These are phyloP conservation scores for Castanea crenata DNA, from an alignment of 306 rosid genomes.

Conservation along the genomic window DNA sequence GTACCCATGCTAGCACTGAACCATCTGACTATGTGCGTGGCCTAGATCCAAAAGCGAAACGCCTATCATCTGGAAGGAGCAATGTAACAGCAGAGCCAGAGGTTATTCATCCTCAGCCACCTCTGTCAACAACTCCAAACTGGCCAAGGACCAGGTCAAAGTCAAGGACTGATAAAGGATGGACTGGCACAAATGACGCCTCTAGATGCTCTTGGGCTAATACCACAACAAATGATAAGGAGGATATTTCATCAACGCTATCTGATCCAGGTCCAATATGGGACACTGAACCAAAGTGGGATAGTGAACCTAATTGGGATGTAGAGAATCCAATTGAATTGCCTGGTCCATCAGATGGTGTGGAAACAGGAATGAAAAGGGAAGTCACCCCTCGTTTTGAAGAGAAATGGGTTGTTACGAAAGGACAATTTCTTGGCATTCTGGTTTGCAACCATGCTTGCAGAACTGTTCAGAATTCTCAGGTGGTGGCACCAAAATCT, in stretches of 20 bases:
- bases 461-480: slow-evolving; percentile 92
- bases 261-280: slow-evolving; percentile 99
- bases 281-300: slow-evolving; percentile 99
- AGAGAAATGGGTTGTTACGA: slow-evolving; percentile 78
- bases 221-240: slow-evolving; percentile 70
- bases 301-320: slow-evolving; percentile 78
- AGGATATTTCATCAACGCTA: slow-evolving; percentile 91
- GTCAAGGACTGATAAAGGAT: slow-evolving; percentile 87
- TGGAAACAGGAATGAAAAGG: slow-evolving; percentile 53
- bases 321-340: slow-evolving; percentile 87
- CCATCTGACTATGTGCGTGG: slow-evolving; percentile 98
- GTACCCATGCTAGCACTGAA: slow-evolving; percentile 83
- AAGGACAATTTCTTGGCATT: slow-evolving; percentile 88
- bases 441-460: slow-evolving; percentile 97
- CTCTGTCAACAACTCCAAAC: slow-evolving; percentile 91
- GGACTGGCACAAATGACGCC: slow-evolving; percentile 81
- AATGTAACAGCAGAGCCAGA: slow-evolving; percentile 85
- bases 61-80: slow-evolving; percentile 77
- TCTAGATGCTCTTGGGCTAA: slow-evolving; percentile 86
- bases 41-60: slow-evolving; percentile 89
- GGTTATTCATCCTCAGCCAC: slow-evolving; percentile 89
- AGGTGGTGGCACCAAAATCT: slow-evolving; percentile 94
- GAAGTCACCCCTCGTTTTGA: slow-evolving; percentile 54
- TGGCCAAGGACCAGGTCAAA: slow-evolving; percentile 98
- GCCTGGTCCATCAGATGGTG: slow-evolving; percentile 77